Evolutionary conservation across 2,329 filamentous ascomycete genomes (phyloP).

Genomic region (Bipolaris bicolor): DNA sequence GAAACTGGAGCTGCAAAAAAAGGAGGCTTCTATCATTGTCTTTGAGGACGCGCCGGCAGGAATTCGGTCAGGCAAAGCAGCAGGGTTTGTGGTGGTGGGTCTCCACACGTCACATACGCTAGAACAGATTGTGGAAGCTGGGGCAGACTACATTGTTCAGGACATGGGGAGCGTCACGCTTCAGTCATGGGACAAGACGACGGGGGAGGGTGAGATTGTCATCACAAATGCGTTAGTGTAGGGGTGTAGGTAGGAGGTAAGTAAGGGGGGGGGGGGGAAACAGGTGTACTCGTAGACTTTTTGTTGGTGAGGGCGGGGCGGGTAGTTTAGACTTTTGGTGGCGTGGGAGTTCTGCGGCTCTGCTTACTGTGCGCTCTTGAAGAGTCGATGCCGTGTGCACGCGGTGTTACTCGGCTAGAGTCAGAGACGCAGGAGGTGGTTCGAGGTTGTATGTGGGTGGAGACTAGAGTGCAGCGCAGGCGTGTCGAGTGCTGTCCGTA

Average conservation of each 20-base stretch:
- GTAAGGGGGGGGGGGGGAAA: too few relatives aligned
- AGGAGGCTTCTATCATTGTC: constrained; percentile 66
- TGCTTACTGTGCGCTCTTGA: constrained; percentile 10
- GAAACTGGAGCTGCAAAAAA: constrained; percentile 51
- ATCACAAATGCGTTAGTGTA: constrained; percentile 65
- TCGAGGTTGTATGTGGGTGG: neutral
- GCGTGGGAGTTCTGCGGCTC: neutral
- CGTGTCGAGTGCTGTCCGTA: too few relatives aligned
- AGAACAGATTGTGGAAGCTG: constrained; percentile 72
- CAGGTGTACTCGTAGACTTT: too few relatives aligned
- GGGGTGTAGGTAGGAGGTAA: constrained; percentile 4
- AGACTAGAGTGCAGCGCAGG: too few relatives aligned
- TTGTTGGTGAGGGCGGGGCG: neutral
- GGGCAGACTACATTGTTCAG: constrained; percentile 85
- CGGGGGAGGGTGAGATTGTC: constrained; percentile 69
- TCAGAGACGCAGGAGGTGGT: constrained; percentile 14
- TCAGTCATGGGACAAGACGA: constrained; percentile 59
- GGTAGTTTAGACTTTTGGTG: constrained; percentile 2
- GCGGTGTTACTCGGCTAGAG: constrained; percentile 23
- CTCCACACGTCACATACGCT: constrained; percentile 82
- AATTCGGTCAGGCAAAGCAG: constrained; percentile 80
- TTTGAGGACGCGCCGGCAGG: constrained; percentile 90
- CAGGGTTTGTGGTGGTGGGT: constrained; percentile 84
- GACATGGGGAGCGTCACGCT: constrained; percentile 78
- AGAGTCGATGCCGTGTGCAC: constrained; percentile 1